Evolutionary conservation across 805 yeast genomes (phyloP).

Genomic region (Candida takata): DNA sequence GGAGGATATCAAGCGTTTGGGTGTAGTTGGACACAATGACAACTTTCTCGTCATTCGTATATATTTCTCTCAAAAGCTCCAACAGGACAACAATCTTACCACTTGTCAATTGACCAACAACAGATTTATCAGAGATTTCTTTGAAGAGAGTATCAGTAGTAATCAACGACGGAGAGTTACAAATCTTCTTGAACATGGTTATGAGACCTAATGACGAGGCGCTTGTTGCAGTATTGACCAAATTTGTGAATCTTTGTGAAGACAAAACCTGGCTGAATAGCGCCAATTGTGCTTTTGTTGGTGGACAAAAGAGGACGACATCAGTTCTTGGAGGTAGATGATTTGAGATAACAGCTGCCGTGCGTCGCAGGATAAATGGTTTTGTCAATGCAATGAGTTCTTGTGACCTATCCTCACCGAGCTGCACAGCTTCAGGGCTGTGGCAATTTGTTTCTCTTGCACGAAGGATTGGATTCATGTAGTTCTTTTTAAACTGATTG

Average conservation of each 20-base stretch:
- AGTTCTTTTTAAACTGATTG: conserved; percentile 51
- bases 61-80: conserved; percentile 40
- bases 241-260: conserved; percentile 22
- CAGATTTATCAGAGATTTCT: conserved; percentile 9
- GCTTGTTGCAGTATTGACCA: conserved; percentile 13
- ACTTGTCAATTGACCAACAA: conserved; percentile 10
- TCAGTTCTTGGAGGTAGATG: conserved; percentile 74
- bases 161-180: conserved; percentile 72
- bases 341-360: conserved; percentile 46
- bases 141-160: conserved; percentile 40
- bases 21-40: conserved; percentile 87
- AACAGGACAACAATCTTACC: conserved; percentile 66
- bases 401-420: conserved; percentile 57
- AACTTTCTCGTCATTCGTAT: conserved; percentile 55
- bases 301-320: conserved; percentile 67
- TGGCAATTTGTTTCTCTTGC: conserved; percentile 62
- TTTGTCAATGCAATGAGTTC: conserved; percentile 59
- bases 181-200: conserved; percentile 67
- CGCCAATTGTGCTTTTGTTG: conserved; percentile 52
- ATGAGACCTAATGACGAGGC: conserved; percentile 58
- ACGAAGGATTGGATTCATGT: conserved; percentile 60
- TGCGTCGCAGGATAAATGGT: conserved; percentile 65
- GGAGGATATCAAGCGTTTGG: conserved; percentile 74
- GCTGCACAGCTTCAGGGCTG: conserved; percentile 38
- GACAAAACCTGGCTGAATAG: conserved; percentile 45